Conservation (phyloP, 2,329 filamentous ascomycete genomes). For the Penicillium sp. region DNA sequence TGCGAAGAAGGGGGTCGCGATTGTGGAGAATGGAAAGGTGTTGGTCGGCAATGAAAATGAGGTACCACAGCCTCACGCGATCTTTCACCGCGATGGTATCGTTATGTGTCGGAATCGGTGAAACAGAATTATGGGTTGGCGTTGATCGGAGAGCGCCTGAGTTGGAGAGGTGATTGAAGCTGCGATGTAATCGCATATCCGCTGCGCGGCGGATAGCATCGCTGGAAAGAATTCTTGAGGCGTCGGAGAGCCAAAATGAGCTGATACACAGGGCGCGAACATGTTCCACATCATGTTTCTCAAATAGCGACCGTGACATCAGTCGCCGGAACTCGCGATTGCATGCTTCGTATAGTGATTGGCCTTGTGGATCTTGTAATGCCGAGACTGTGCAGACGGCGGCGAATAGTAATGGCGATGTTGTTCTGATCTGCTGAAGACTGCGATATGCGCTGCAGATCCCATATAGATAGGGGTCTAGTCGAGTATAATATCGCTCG, state of each 20-base stretch:
- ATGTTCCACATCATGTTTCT: slow-evolving; percentile 47
- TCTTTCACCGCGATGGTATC: slow-evolving; percentile 26
- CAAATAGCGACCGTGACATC: slow-evolving; percentile 49
- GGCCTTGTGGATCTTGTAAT: slow-evolving; percentile 42
- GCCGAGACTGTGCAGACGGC: slow-evolving; percentile 49
- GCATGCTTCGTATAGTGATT: slow-evolving; percentile 36
- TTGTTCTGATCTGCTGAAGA: slow-evolving; percentile 40
- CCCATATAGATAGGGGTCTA: slow-evolving; percentile 51
- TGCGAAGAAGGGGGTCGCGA: slow-evolving; percentile 35
- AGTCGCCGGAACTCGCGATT: slow-evolving; percentile 49
- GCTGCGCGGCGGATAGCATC: slow-evolving; percentile 33
- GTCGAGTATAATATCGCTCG: slow-evolving; percentile 43
- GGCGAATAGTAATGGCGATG: slow-evolving; percentile 45
- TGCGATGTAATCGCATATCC: slow-evolving; percentile 35
- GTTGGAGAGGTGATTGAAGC: slow-evolving; percentile 37
- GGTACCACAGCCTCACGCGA: slow-evolving; percentile 36
- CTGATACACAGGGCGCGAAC: slow-evolving; percentile 52
- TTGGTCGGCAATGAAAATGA: slow-evolving; percentile 39
- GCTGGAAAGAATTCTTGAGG: slow-evolving; percentile 41
- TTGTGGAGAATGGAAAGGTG: slow-evolving; percentile 40
- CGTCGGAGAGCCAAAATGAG: slow-evolving; percentile 54
- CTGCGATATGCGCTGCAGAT: slow-evolving; percentile 43
- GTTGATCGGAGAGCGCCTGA: slow-evolving; percentile 30
- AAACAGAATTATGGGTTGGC: background rate
- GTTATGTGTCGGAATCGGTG: slow-evolving; percentile 9